A percentile compares a stretch with the other conserved stretches of the same genome.
Evolutionary conservation across 257 asterid genomes (phyloP).

Genomic region (Solanum gracilifrons): DNA sequence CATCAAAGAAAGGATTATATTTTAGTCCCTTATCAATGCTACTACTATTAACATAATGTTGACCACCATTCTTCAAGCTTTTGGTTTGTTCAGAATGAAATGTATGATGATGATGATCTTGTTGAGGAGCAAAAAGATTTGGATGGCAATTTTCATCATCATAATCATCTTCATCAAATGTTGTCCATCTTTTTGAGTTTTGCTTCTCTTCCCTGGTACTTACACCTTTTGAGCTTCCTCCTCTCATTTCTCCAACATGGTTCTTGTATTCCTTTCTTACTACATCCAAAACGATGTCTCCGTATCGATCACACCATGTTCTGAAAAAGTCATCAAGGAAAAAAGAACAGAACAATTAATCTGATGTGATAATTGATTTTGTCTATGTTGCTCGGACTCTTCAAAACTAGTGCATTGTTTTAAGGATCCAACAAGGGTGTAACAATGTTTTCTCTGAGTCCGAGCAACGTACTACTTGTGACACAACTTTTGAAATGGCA

Average conservation of each 20-base stretch:
- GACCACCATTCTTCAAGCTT: constrained; percentile 8
- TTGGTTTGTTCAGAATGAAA: constrained; percentile 22
- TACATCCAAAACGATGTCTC: constrained; percentile 52
- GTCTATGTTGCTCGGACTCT: neutral
- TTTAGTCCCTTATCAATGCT: constrained; percentile 53
- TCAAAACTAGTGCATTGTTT: neutral
- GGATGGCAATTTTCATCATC: constrained; percentile 60
- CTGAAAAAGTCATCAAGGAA: constrained; percentile 14
- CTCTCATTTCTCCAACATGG: constrained; percentile 51
- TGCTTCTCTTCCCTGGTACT: constrained; percentile 12
- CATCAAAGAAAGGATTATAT: constrained; percentile 69
- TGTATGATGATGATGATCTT: neutral
- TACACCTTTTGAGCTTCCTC: constrained; percentile 8
- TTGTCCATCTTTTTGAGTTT: constrained; percentile 37
- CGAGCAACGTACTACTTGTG: neutral
- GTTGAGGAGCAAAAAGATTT: constrained; percentile 44
- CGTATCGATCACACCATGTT: constrained; percentile 56
- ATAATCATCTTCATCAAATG: constrained; percentile 41
- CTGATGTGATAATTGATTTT: neutral
- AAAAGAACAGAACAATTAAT: neutral
- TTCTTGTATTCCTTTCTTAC: constrained; percentile 70
- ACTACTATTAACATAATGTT: constrained; percentile 22
- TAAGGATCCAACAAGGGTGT: no score
- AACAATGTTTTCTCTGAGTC: neutral
- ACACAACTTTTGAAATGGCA: neutral